A percentile compares a stretch with the other conserved stretches of the same genome.
Conservation (phyloP, 2,329 filamentous ascomycete species). For the Colletotrichum sojae region DNA sequence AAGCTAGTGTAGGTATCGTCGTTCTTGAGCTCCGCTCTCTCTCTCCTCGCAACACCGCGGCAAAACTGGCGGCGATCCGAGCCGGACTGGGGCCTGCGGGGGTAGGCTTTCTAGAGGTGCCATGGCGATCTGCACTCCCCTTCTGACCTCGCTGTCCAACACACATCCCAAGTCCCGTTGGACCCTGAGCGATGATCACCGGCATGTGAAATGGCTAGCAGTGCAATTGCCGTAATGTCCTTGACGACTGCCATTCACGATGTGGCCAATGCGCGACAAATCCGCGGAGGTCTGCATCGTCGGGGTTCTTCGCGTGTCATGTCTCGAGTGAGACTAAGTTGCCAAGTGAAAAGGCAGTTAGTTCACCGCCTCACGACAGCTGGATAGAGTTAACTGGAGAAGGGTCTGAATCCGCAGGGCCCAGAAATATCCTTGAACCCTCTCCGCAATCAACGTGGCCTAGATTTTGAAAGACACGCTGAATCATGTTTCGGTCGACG, state of each 20-base stretch:
- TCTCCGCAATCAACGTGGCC: slow-evolving; percentile 9
- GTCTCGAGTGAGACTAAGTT: neutral
- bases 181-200: slow-evolving; percentile 36
- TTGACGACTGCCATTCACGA: neutral
- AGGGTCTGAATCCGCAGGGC: slow-evolving; percentile 1
- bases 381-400: slow-evolving; percentile 4
- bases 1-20: neutral
- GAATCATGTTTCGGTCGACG: neutral
- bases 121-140: slow-evolving; percentile 33
- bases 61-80: slow-evolving; percentile 33
- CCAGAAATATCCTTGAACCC: slow-evolving; percentile 13
- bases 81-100: slow-evolving; percentile 29
- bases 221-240: neutral
- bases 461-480: neutral
- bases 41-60: slow-evolving; percentile 29
- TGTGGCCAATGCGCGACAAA: neutral
- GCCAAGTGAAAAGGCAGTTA: neutral
- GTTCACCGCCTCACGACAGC: slow-evolving; percentile 6
- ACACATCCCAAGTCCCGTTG: slow-evolving; percentile 20
- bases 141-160: slow-evolving; percentile 24
- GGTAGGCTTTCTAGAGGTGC: slow-evolving; percentile 34
- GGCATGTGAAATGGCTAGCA: slow-evolving; percentile 12
- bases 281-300: neutral
- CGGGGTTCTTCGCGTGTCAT: neutral
- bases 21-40: neutral